Conservation (phyloP, 2,329 filamentous ascomycete genomes). For the Colletotrichum acutatum region DNA sequence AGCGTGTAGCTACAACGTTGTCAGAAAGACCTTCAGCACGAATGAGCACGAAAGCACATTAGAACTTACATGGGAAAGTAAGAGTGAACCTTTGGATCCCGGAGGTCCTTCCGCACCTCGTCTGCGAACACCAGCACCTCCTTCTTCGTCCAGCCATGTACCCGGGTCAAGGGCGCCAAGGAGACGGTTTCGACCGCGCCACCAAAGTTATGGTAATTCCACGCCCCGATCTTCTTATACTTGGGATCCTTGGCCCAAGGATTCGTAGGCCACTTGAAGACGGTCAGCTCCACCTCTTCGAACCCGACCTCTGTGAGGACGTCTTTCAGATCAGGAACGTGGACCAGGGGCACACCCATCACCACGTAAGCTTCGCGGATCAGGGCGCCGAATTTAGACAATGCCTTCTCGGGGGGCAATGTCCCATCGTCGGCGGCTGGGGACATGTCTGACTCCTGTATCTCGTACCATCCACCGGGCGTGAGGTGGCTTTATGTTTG, state of each 20-base stretch:
- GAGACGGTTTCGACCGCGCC: constrained; percentile 44
- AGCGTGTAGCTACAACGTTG: not conserved
- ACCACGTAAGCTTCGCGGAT: constrained; percentile 44
- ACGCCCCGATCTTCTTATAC: constrained; percentile 60
- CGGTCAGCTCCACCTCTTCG: constrained; percentile 57
- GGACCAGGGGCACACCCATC: constrained; percentile 43
- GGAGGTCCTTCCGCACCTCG: constrained; percentile 43
- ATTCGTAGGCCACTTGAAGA: constrained; percentile 61
- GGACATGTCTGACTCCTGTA: constrained; percentile 54
- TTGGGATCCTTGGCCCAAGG: constrained; percentile 61
- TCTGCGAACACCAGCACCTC: constrained; percentile 44
- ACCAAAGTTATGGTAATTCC: constrained; percentile 43
- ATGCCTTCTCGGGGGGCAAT: constrained; percentile 36
- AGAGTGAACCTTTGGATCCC: constrained; percentile 43
- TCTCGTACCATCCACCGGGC: constrained; percentile 56
- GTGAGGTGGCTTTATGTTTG: constrained; percentile 40
- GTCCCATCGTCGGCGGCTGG: constrained; percentile 54
- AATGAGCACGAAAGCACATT: not conserved
- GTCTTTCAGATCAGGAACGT: constrained; percentile 37
- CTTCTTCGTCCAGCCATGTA: constrained; percentile 42
- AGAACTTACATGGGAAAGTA: constrained; percentile 44
- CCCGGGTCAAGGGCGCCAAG: constrained; percentile 43
- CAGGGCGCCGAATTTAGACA: constrained; percentile 44
- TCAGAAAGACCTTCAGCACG: not conserved
- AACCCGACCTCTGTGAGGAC: constrained; percentile 62